Evolutionary conservation across 805 yeast species (phyloP), one percentile per base, ranked within the genome.

Genomic region (Nakazawaea holstii): DNA sequence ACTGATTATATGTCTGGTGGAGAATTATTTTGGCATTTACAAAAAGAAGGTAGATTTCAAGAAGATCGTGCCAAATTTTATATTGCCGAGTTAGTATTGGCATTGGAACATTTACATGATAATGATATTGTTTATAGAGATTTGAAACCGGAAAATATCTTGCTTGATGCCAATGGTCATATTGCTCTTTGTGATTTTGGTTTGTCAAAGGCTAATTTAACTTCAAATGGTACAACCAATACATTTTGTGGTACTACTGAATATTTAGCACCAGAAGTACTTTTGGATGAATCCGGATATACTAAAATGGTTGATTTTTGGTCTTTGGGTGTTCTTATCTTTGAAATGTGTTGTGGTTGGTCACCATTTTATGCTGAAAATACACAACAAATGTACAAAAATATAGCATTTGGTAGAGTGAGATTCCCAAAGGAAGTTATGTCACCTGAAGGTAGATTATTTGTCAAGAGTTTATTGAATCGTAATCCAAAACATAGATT

Each of bases 301-400:
- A 94, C 98, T 35, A 90, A 91, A 67, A 92, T 94, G 98, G 99
- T 94, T 52, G 99, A 94, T 66, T 94, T 94, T 59, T 94, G 99
- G 99, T 91, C 98, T 2, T 71, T 94, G 49, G 99, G 99, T 51
- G 99, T 94, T 26, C 72, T 94, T 49, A 90, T 94, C 40, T 94
- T 94, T 67, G 99, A 94, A 70, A 94, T 94, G 99, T 91, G 98
- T 67, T 94, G 98, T 70, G 99, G 99, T 44, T 94, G 98, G 99
- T 87, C 96, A 4, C 99, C 99, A 47, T 94, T 94, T 66, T 94
- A 89, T 60, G 99, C 98, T 27, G 97, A 92, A 53, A 92, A 89
- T 65, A 90, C 96, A 43, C 98, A 94, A 70, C 97, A 94, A 67
- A 94, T 94, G 99, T 94, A 94, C 70, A 94, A 92, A 70, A 94